These are phyloP conservation scores for Maudiozyma pseudohumilis DNA, from an alignment of 805 yeast genomes.

Conservation along the genomic window DNA sequence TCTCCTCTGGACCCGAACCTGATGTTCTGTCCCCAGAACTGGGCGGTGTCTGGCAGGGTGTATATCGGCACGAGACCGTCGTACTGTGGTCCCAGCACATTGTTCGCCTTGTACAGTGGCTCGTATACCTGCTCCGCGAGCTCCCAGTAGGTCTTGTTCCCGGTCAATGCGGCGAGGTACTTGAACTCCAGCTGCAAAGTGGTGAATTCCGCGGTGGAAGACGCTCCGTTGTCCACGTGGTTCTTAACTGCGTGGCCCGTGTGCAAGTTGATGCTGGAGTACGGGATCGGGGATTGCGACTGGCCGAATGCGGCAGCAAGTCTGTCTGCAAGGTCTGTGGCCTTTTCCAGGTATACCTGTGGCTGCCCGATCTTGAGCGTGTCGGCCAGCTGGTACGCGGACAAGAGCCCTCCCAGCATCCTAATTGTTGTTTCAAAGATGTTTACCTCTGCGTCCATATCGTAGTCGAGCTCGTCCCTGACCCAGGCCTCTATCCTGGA, in stretches of 20 bases:
- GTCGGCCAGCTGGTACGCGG: constrained; percentile 57
- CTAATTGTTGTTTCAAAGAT: constrained; percentile 91
- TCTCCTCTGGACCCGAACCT: constrained; percentile 89
- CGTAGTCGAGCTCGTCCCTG: constrained; percentile 53
- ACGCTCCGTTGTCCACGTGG: constrained; percentile 65
- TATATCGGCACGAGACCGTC: constrained; percentile 81
- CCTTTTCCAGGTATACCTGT: constrained; percentile 56
- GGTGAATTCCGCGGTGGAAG: constrained; percentile 83
- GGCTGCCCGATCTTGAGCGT: constrained; percentile 31
- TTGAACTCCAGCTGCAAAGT: constrained; percentile 83
- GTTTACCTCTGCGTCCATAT: constrained; percentile 65
- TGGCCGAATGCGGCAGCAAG: constrained; percentile 55
- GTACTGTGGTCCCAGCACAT: constrained; percentile 13
- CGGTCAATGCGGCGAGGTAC: constrained; percentile 69
- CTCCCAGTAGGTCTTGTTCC: constrained; percentile 71
- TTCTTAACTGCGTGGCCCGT: constrained; percentile 50
- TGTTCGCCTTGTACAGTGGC: constrained; percentile 52
- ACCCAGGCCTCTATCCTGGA: constrained; percentile 67
- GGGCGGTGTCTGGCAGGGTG: constrained; percentile 65
- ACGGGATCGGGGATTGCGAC: constrained; percentile 61
- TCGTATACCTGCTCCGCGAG: constrained; percentile 64
- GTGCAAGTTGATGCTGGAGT: constrained; percentile 62
- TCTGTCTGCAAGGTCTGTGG: constrained; percentile 68
- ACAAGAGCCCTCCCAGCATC: constrained; percentile 86
- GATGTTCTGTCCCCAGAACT: constrained; percentile 52